Conservation (phyloP, 2,329 filamentous ascomycete genomes). For the Neonectria magnoliae region DNA sequence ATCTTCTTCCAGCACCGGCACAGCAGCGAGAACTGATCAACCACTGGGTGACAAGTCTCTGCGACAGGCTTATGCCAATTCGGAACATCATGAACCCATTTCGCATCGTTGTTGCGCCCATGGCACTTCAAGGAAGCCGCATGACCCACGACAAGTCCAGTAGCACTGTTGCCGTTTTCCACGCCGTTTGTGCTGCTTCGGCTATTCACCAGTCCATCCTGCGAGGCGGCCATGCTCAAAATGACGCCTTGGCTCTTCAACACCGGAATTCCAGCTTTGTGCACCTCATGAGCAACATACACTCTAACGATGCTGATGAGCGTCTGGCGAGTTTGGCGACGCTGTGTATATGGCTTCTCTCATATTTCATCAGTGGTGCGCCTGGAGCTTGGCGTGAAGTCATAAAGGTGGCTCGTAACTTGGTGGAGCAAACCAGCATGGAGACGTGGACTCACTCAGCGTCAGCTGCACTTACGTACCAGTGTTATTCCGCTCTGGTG, state of each 20-base stretch:
- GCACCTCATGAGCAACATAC: neutral
- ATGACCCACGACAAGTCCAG: neutral
- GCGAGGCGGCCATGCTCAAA: neutral
- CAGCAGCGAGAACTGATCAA: neutral
- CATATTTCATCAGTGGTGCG: neutral
- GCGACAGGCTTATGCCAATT: neutral
- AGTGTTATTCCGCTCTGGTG: neutral
- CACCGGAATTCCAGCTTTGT: neutral
- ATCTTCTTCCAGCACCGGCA: neutral
- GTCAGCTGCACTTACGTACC: neutral
- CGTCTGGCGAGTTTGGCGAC: neutral
- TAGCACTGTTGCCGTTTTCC: neutral
- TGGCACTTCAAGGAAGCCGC: neutral
- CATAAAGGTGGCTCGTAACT: neutral
- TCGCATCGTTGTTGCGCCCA: neutral
- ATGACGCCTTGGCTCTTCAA: neutral
- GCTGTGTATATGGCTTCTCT: neutral
- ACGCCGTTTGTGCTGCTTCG: neutral
- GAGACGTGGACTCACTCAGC: neutral
- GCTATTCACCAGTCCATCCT: neutral
- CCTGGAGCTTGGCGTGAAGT: neutral
- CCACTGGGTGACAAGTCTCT: neutral
- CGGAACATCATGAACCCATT: neutral
- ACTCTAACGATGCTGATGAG: neutral
- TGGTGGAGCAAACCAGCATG: neutral